A percentile compares a stretch with the other conserved stretches of the same genome.
These are phyloP conservation scores for Cyphellophora attinorum DNA, from an alignment of 2,329 filamentous ascomycete species.

Conservation along the genomic window DNA sequence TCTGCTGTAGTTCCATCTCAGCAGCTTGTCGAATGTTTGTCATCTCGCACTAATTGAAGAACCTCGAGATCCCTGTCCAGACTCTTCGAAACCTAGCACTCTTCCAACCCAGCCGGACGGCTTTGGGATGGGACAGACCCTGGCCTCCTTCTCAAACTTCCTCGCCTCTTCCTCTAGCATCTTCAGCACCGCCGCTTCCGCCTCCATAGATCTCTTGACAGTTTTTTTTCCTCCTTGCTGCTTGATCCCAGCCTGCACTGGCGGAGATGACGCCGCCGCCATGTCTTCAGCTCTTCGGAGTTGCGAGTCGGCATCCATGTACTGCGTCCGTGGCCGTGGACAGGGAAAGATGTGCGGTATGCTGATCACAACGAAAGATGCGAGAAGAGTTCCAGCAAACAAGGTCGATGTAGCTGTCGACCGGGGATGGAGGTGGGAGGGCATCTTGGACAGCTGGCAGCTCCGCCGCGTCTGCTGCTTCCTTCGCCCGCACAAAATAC, in stretches of 20 bases:
- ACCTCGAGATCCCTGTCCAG: too few relatives aligned
- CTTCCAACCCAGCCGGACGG: slow-evolving; percentile 69
- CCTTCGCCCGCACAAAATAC: too few relatives aligned
- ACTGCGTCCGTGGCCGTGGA: slow-evolving; percentile 66
- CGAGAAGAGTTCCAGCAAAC: slow-evolving; percentile 83
- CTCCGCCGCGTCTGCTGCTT: too few relatives aligned
- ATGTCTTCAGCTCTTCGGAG: slow-evolving; percentile 23
- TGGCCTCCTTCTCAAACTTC: slow-evolving; percentile 30
- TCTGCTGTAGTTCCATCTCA: too few relatives aligned
- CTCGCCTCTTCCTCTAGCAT: slow-evolving; percentile 32
- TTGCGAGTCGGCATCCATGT: slow-evolving; percentile 54
- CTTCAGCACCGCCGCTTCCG: slow-evolving; percentile 34
- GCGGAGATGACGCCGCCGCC: slow-evolving; percentile 19
- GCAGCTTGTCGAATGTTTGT: too few relatives aligned
- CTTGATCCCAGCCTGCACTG: slow-evolving; percentile 31
- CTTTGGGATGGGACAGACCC: slow-evolving; percentile 89
- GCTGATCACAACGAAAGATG: slow-evolving; percentile 85
- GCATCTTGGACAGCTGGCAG: slow-evolving; percentile 17
- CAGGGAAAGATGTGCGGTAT: slow-evolving; percentile 87
- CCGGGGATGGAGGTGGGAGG: slow-evolving; percentile 76
- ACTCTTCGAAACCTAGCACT: slow-evolving; percentile 41
- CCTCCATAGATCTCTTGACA: slow-evolving; percentile 5
- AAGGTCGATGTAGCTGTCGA: slow-evolving; percentile 89
- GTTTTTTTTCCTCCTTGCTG: slow-evolving; percentile 25
- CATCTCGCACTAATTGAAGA: too few relatives aligned